Base-by-base conservation (phyloP, 2,329 filamentous ascomycete species). In the Microsporum audouinii region DNA sequence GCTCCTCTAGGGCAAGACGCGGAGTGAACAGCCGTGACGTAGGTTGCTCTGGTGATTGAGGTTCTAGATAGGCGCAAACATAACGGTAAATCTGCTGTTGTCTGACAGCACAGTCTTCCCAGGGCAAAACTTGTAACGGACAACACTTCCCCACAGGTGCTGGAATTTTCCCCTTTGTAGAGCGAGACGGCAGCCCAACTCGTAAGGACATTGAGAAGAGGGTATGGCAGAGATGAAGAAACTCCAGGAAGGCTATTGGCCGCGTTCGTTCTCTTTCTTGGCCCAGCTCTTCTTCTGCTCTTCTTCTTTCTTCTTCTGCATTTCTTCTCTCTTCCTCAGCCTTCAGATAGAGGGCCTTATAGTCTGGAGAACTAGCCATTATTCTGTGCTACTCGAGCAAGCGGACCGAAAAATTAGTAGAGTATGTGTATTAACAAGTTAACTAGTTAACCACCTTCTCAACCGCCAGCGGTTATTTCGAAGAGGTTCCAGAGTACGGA, bases 91-190 rank as follows among this genome's bases (percentile, higher is more conserved):
- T 63, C 17, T 65, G 58, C 59, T 61, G 55, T 59, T 70, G 63
- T 45, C 63, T 17, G 7, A 12, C 39, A 61, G 62, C 38, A 57
- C 65, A 71, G 38, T 69, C 65, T 10, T 58, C 55, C 68, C 65
- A 71, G 23, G 27, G 49, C 33, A 60, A 53, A 23, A 71, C 62
- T 57, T 61, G 58, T 31, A 43, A 63, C 5, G 66, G 70, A 60
- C 67, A 71, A 56, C 65, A 62, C 61, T 70, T 70, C 27, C 66
- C 66, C 5, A 58, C 66, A 7, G 66, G 68, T 41, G 60, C 27
- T 0, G 65, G 62, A 36, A 68, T 69, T 59, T 63, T 62, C n/a
- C 66, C 66, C 36, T 64, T 68, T 10, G 68, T 70, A 38, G 65
- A 69, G 57, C 61, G 61, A 61, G 60, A 65, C 29, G 63, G 65